These are phyloP conservation scores for Trypanosoma brucei DNA, from an alignment of 208 protist genomes.

Conservation along the genomic window DNA sequence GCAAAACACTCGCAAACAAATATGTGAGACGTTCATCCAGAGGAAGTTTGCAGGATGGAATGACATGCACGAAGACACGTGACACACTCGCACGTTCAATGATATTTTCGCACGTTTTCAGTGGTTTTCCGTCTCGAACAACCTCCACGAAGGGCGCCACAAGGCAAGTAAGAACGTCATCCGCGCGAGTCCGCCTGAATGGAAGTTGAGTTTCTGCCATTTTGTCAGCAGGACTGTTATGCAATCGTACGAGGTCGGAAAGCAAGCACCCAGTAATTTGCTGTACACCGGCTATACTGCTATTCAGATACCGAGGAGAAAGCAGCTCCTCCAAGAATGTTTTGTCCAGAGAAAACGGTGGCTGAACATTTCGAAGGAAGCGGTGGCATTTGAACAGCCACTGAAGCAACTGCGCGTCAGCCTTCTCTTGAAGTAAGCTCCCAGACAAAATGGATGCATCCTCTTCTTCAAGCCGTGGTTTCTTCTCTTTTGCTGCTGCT, in stretches of 20 bases:
- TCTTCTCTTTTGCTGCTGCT: slow-evolving; percentile 6
- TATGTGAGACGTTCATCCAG: slow-evolving; percentile 23
- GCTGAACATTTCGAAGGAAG: slow-evolving; percentile 18
- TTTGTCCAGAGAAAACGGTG: slow-evolving; percentile 18
- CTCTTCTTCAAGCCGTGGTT: slow-evolving; percentile 2
- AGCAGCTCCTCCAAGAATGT: slow-evolving; percentile 43
- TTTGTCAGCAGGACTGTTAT: slow-evolving; percentile 7
- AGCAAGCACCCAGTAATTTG: slow-evolving; percentile 64
- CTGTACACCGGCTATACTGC: slow-evolving; percentile 37
- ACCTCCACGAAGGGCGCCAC: slow-evolving; percentile 41
- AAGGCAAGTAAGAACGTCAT: slow-evolving; percentile 46
- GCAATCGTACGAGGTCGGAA: slow-evolving; percentile 51
- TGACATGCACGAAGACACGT: slow-evolving; percentile 40
- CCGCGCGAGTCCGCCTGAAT: slow-evolving; percentile 24
- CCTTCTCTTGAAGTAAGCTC: slow-evolving; percentile 14
- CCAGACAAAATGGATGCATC: slow-evolving; percentile 11
- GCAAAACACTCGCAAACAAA: slow-evolving; percentile 36
- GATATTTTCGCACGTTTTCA: slow-evolving; percentile 38
- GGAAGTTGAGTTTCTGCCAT: slow-evolving; percentile 22
- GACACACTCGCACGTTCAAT: slow-evolving; percentile 50
- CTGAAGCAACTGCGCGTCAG: slow-evolving; percentile 26
- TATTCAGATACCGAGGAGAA: slow-evolving; percentile 46
- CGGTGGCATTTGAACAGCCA: slow-evolving; percentile 33
- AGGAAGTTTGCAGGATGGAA: slow-evolving; percentile 39
- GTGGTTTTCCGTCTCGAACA: slow-evolving; percentile 7